A percentile compares a stretch with the other conserved stretches of the same genome.
Conservation (phyloP, 2,329 filamentous ascomycete genomes). For the Alternaria ventricosa region DNA sequence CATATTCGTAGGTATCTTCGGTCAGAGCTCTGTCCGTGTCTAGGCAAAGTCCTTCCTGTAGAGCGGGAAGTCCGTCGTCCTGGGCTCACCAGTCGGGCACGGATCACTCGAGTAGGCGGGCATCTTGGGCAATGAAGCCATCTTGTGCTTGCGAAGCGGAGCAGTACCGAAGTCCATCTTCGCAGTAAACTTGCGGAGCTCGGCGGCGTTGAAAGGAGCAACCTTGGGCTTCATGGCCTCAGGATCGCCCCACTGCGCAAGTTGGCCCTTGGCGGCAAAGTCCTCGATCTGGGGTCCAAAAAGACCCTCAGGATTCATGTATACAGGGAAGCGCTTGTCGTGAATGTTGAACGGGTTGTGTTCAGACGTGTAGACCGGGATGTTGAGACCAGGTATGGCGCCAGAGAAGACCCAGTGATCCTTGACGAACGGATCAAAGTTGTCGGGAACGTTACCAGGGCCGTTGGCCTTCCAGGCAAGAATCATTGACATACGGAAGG, state of each 20-base stretch:
- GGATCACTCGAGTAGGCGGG: not conserved
- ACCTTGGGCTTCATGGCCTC: not conserved
- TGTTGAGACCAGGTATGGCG: not conserved
- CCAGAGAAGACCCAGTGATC: not conserved
- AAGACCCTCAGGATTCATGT: not conserved
- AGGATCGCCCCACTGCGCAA: not conserved
- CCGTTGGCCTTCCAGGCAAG: not conserved
- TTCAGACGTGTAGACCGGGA: not conserved
- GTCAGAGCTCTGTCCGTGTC: not conserved
- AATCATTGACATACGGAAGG: not conserved
- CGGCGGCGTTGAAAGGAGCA: not conserved
- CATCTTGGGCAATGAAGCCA: not conserved
- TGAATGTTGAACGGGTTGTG: not conserved
- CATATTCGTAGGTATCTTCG: not conserved
- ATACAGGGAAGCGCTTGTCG: not conserved
- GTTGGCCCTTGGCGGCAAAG: not conserved
- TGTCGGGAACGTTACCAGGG: not conserved
- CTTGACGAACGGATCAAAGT: not conserved
- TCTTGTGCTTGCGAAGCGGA: not conserved
- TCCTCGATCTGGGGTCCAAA: conserved; percentile 4
- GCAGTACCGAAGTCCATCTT: not conserved
- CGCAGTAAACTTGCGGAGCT: not conserved
- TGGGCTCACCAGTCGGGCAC: not conserved
- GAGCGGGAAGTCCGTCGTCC: not conserved
- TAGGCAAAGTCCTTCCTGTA: conserved; percentile 2